Percentiles rank a stretch among this genome's conserved stretches.
These are phyloP conservation scores for Trematosphaeria pertusa DNA, from an alignment of 2,329 filamentous ascomycete genomes.

Conservation along the genomic window DNA sequence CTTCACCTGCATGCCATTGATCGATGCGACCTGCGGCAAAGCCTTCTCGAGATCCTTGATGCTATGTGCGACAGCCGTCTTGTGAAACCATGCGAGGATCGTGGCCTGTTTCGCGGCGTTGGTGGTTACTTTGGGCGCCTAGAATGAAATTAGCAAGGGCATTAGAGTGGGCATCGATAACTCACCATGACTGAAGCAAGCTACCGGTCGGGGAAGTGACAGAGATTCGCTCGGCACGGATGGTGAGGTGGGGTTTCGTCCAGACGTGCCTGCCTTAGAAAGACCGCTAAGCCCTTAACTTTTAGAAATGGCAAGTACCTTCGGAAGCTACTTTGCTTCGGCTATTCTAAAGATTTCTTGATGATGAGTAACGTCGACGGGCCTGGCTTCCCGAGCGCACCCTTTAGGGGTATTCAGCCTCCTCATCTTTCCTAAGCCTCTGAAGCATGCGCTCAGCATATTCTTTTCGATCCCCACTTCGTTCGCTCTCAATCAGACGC, in stretches of 20 bases:
- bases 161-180: too few species aligned
- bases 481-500: too few species aligned
- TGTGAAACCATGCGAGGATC: conserved; percentile 66
- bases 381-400: too few species aligned
- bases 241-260: conserved; percentile 1
- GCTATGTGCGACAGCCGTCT: conserved; percentile 66
- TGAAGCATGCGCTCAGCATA: too few species aligned
- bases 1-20: conserved; percentile 72
- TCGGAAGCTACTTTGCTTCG: too few species aligned
- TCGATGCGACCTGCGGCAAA: conserved; percentile 66
- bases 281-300: conserved; percentile 11
- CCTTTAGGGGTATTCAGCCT: too few species aligned
- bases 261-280: conserved; percentile 20
- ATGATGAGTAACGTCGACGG: too few species aligned
- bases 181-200: conserved; percentile 16
- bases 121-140: conserved; percentile 63
- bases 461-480: too few species aligned
- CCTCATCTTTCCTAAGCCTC: too few species aligned
- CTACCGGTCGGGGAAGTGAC: conserved; percentile 18
- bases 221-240: background rate
- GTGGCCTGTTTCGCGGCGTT: conserved; percentile 65
- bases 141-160: conserved; percentile 14
- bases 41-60: conserved; percentile 73
- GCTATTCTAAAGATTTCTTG: too few species aligned
- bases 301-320: conserved; percentile 18